Conservation (phyloP, 345 rosid species). For the Moricandia moricandioides region DNA sequence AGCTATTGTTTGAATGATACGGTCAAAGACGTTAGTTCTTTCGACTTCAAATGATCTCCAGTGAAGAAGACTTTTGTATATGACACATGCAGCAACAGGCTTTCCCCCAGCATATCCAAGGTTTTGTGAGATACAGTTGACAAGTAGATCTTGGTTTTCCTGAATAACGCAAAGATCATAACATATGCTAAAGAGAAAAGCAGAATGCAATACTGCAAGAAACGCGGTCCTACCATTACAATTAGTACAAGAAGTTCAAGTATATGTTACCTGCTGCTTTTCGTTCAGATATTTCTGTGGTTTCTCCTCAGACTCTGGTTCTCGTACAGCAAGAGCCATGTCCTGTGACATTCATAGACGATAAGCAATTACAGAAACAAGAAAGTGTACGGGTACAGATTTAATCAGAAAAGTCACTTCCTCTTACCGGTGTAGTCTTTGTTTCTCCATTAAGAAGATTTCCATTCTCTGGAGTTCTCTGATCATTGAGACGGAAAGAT, state of each 20-base stretch:
- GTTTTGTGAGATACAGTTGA: constrained; percentile 88
- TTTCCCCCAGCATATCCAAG: constrained; percentile 86
- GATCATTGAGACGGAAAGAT: constrained; percentile 39
- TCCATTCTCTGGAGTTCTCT: constrained; percentile 93
- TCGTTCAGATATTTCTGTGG: constrained; percentile 95
- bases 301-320: constrained; percentile 95
- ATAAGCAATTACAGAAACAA: constrained; percentile 22
- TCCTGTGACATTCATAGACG: constrained; percentile 48
- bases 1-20: constrained; percentile 93
- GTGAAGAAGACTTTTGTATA: constrained; percentile 92
- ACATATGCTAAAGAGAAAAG: constrained; percentile 5
- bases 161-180: constrained; percentile 37
- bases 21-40: constrained; percentile 91
- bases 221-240: neutral
- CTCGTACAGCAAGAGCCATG: constrained; percentile 60
- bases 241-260: neutral
- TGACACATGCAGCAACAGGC: constrained; percentile 94
- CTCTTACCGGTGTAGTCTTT: constrained; percentile 59
- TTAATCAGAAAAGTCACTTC: constrained; percentile 1
- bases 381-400: neutral
- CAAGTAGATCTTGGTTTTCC: constrained; percentile 91
- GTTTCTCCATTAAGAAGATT: constrained; percentile 64
- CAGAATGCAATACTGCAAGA: constrained; percentile 6
- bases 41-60: constrained; percentile 99
- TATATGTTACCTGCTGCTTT: constrained; percentile 75